phyloP scores from a whole-genome alignment of 148 eudicot genomes.

The Rheum nobile region DNA sequence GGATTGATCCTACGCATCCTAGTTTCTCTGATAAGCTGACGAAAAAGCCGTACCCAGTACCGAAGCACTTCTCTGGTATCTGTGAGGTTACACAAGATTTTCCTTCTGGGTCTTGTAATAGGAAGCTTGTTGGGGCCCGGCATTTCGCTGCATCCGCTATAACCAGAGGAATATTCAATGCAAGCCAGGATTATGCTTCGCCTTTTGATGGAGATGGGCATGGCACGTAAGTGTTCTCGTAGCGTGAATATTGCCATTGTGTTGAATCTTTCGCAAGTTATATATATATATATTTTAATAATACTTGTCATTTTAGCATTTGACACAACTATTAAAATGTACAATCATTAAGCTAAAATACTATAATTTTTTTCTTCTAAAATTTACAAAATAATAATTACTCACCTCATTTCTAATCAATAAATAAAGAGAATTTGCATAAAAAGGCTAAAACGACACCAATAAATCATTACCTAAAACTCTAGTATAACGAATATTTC shows the following conservation, averaged over 20 bases:
- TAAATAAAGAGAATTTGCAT: too few relatives aligned
- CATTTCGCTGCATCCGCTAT: conserved; percentile 99
- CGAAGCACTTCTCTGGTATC: conserved; percentile 74
- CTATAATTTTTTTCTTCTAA: too few relatives aligned
- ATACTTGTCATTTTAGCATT: too few relatives aligned
- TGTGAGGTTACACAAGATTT: conserved; percentile 95
- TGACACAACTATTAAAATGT: too few relatives aligned
- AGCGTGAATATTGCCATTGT: neutral
- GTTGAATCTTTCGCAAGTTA: neutral
- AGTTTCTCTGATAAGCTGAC: conserved; percentile 71
- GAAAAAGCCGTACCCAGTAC: conserved; percentile 60
- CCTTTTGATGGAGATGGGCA: conserved; percentile 98
- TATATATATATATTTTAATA: too few relatives aligned
- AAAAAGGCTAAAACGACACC: too few relatives aligned
- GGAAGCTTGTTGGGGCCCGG: conserved; percentile 94
- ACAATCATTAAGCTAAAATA: too few relatives aligned
- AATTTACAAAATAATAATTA: too few relatives aligned
- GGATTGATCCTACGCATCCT: conserved; percentile 84
- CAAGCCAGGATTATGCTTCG: conserved; percentile 86
- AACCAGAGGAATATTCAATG: conserved; percentile 91
- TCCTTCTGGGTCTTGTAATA: conserved; percentile 96
- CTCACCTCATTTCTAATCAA: too few relatives aligned
- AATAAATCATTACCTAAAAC: too few relatives aligned
- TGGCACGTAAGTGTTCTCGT: conserved; percentile 69
- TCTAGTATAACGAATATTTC: too few relatives aligned